These are phyloP conservation scores for Pythium folliculosum DNA, from an alignment of 352 stramenopile genomes.

Conservation along the genomic window DNA sequence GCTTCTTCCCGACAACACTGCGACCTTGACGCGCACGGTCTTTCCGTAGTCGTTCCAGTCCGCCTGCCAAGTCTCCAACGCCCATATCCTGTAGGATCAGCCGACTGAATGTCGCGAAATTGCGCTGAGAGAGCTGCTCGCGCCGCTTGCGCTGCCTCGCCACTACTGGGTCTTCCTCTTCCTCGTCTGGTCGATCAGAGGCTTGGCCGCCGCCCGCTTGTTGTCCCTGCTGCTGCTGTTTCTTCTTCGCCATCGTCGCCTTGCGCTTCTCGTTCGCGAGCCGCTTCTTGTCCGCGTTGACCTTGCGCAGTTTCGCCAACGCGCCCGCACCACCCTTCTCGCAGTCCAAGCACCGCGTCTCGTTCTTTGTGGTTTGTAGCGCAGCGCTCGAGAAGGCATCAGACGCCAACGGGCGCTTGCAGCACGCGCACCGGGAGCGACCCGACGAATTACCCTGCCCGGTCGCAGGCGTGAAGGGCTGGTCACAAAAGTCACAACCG, in stretches of 20 bases:
- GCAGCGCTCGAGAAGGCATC: background rate
- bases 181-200: background rate
- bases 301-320: background rate
- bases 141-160: background rate
- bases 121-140: background rate
- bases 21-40: background rate
- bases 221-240: background rate
- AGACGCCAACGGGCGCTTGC: background rate
- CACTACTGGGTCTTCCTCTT: background rate
- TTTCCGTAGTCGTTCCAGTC: background rate
- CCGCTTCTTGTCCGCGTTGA: background rate
- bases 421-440: background rate
- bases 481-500: background rate
- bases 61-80: background rate
- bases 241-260: background rate
- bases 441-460: background rate
- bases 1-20: background rate
- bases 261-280: constrained; percentile 4
- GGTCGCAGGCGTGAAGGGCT: background rate
- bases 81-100: background rate
- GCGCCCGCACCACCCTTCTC: background rate
- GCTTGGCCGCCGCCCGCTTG: background rate
- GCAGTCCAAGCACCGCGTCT: background rate
- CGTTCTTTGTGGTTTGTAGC: background rate
- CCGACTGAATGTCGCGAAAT: constrained; percentile 1